phyloP scores from a whole-genome alignment of 371 early-diverging fungal genomes.

The Lichtheimia hyalospora region DNA sequence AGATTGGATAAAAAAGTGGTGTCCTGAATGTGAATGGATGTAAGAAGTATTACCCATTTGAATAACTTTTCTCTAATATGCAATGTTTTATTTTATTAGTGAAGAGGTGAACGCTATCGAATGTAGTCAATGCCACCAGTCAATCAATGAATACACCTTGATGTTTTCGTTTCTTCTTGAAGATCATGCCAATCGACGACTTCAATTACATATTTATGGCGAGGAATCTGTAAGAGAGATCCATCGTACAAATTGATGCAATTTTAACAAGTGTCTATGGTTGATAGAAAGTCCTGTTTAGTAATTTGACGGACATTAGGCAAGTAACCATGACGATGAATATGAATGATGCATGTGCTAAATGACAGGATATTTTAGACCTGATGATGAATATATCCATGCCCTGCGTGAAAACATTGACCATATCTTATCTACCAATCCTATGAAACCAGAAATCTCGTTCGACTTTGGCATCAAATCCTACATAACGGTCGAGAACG shows the following conservation, averaged over 20 bases:
- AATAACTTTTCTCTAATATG: neutral
- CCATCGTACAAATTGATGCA: neutral
- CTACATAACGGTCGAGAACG: neutral
- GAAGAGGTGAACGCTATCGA: neutral
- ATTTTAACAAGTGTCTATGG: neutral
- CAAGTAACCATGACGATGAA: neutral
- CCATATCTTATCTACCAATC: neutral
- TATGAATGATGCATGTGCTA: neutral
- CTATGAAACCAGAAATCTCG: neutral
- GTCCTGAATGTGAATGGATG: conserved; percentile 9
- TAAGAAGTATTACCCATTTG: conserved; percentile 2
- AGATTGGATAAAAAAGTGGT: conserved; percentile 18
- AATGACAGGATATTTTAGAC: neutral
- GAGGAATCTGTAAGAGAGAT: conserved; percentile 15
- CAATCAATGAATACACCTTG: conserved; percentile 9
- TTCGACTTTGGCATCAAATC: conserved; percentile 10
- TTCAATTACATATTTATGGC: conserved; percentile 12
- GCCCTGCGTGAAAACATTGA: neutral
- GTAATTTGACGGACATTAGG: neutral
- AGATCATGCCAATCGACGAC: conserved; percentile 6
- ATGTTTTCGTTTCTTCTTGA: conserved; percentile 10
- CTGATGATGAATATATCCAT: neutral
- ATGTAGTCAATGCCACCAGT: conserved; percentile 6
- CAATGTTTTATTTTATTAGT: neutral
- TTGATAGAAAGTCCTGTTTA: neutral